A percentile compares a stretch with the other conserved stretches of the same genome.
These are phyloP conservation scores for Pythium phragmiticola DNA, from an alignment of 352 stramenopile genomes.

Conservation along the genomic window DNA sequence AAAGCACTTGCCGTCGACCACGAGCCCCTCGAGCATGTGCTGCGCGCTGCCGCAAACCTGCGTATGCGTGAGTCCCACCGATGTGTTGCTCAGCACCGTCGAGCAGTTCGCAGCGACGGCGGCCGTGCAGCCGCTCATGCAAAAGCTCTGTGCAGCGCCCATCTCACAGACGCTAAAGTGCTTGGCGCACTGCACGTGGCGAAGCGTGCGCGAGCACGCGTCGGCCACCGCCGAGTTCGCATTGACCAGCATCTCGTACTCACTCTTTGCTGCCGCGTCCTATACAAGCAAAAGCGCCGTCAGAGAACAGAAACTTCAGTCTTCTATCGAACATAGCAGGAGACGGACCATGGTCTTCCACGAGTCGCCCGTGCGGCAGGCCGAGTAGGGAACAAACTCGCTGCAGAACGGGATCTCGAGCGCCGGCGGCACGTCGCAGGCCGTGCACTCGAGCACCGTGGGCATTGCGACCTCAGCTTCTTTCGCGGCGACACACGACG, in stretches of 20 bases:
- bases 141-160: conserved; percentile 57
- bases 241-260: conserved; percentile 39
- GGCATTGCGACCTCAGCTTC: conserved; percentile 17
- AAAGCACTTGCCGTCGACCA: conserved; percentile 71
- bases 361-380: conserved; percentile 47
- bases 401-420: conserved; percentile 53
- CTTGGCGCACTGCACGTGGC: conserved; percentile 49
- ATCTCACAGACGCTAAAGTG: conserved; percentile 75
- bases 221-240: conserved; percentile 8
- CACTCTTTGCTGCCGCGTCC: conserved; percentile 39
- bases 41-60: conserved; percentile 37
- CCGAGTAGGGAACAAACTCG: conserved; percentile 49
- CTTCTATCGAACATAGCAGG: not conserved
- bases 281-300: not conserved
- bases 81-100: conserved; percentile 3
- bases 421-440: conserved; percentile 54
- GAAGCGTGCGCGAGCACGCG: conserved; percentile 36
- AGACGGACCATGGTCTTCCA: conserved; percentile 37
- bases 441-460: conserved; percentile 36
- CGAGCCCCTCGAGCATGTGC: conserved; percentile 27
- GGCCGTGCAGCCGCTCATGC: conserved; percentile 42
- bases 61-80: conserved; percentile 16
- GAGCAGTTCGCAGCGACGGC: conserved; percentile 48
- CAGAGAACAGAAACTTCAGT: not conserved
- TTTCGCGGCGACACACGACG: not conserved